Percentiles rank a stretch among this genome's conserved stretches.
phyloP scores from a whole-genome alignment of 2,329 filamentous ascomycete genomes.

The Microsporum audouinii region DNA sequence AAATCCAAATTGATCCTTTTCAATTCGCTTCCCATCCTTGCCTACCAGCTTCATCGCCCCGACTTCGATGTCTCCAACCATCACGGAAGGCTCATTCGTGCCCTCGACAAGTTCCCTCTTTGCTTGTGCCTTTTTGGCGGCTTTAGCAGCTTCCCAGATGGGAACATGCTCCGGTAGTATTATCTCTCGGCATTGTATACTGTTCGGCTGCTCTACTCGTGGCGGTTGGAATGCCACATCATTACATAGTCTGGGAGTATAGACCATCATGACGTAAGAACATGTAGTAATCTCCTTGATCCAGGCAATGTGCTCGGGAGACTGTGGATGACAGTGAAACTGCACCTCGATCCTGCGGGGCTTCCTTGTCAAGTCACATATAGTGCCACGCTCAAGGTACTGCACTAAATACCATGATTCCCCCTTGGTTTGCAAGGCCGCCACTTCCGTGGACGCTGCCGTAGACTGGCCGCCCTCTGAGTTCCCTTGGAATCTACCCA shows the following conservation, averaged over 20 bases:
- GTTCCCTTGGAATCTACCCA: slow-evolving; percentile 49
- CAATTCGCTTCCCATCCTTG: slow-evolving; percentile 44
- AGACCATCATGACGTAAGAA: slow-evolving; percentile 83
- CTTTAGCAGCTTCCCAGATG: slow-evolving; percentile 34
- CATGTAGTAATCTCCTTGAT: slow-evolving; percentile 90
- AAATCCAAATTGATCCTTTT: slow-evolving; percentile 46
- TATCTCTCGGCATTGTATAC: slow-evolving; percentile 65
- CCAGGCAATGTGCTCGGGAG: slow-evolving; percentile 68
- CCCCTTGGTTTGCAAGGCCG: slow-evolving; percentile 67
- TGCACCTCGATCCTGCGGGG: slow-evolving; percentile 72
- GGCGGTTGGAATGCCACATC: slow-evolving; percentile 79
- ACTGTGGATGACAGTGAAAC: slow-evolving; percentile 66
- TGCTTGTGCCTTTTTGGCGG: slow-evolving; percentile 20
- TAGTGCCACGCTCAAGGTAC: slow-evolving; percentile 63
- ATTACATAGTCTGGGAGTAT: slow-evolving; percentile 76
- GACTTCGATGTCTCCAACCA: slow-evolving; percentile 49
- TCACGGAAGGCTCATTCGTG: slow-evolving; percentile 24
- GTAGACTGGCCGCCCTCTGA: slow-evolving; percentile 22
- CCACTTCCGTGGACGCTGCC: slow-evolving; percentile 31
- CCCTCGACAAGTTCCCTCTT: slow-evolving; percentile 26
- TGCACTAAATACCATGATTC: slow-evolving; percentile 81
- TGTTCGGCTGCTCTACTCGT: slow-evolving; percentile 61
- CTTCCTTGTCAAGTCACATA: slow-evolving; percentile 74
- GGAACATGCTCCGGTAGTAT: slow-evolving; percentile 45
- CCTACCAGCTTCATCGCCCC: slow-evolving; percentile 47